Conservation (phyloP, 2,329 filamentous ascomycete species). For the Exophiala sideris region DNA sequence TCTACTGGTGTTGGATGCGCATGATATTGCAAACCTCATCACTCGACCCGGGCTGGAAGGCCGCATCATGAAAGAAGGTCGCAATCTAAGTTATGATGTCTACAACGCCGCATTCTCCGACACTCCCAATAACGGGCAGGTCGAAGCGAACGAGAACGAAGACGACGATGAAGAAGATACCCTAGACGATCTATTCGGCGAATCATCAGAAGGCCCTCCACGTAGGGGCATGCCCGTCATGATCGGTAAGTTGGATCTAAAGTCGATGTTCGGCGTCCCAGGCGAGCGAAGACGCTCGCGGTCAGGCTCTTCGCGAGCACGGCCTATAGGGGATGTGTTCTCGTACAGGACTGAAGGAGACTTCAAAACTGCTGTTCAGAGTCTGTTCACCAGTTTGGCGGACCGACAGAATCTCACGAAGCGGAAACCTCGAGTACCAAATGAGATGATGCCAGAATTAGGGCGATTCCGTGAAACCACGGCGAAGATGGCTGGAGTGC, state of each 20-base stretch:
- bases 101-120: constrained; percentile 18
- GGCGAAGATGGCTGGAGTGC: constrained; percentile 37
- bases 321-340: not conserved
- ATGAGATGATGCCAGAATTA: constrained; percentile 19
- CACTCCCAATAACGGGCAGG: constrained; percentile 3
- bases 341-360: not conserved
- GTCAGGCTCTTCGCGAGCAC: too few species aligned
- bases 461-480: constrained; percentile 45
- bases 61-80: constrained; percentile 11
- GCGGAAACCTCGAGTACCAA: constrained; percentile 24
- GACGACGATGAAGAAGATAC: constrained; percentile 22
- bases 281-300: not conserved
- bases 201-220: not conserved
- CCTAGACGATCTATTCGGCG: constrained; percentile 16
- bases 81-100: constrained; percentile 28
- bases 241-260: constrained; percentile 21
- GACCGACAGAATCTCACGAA: constrained; percentile 10
- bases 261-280: constrained; percentile 14
- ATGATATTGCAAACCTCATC: constrained; percentile 45
- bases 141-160: constrained; percentile 20
- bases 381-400: constrained; percentile 6
- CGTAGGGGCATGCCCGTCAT: constrained; percentile 20
- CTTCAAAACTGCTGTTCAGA: not conserved
- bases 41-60: constrained; percentile 19
- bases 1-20: constrained; percentile 43